Percentiles rank a stretch among this genome's conserved stretches.
phyloP scores from a whole-genome alignment of 2,329 filamentous ascomycete species.

The Paraphoma chrysanthemicola region DNA sequence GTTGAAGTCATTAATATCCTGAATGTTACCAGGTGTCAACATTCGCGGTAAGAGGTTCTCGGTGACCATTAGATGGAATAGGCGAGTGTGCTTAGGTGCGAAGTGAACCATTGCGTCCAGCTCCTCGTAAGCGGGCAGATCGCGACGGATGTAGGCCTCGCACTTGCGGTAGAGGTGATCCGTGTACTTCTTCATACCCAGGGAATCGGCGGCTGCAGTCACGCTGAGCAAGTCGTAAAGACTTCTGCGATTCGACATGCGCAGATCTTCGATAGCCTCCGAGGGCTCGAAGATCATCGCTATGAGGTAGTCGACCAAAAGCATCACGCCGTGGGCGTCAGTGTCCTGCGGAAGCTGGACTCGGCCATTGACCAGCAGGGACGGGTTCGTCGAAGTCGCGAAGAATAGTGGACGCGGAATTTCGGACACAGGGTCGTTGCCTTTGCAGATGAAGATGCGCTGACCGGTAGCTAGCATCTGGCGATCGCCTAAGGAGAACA shows the following conservation, averaged over 20 bases:
- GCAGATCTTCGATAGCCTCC: background rate
- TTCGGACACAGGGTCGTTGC: background rate
- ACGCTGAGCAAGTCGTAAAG: background rate
- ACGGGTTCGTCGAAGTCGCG: background rate
- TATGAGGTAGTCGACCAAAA: background rate
- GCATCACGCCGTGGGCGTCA: background rate
- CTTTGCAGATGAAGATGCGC: background rate
- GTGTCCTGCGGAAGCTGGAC: background rate
- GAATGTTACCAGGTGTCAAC: background rate
- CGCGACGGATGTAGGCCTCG: background rate
- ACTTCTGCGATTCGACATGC: background rate
- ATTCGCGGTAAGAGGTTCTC: background rate
- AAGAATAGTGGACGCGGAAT: background rate
- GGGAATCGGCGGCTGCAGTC: background rate
- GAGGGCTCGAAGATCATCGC: background rate
- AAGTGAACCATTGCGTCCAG: background rate
- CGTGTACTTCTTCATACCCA: background rate
- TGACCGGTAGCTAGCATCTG: background rate
- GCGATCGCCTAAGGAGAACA: background rate
- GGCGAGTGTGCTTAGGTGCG: background rate
- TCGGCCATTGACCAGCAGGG: background rate
- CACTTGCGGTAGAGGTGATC: slow-evolving; percentile 1
- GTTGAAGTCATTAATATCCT: background rate
- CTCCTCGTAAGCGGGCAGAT: background rate
- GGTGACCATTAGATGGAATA: background rate